phyloP scores from a whole-genome alignment of 2,329 filamentous ascomycete species.

The Xylariaceae sp. region DNA sequence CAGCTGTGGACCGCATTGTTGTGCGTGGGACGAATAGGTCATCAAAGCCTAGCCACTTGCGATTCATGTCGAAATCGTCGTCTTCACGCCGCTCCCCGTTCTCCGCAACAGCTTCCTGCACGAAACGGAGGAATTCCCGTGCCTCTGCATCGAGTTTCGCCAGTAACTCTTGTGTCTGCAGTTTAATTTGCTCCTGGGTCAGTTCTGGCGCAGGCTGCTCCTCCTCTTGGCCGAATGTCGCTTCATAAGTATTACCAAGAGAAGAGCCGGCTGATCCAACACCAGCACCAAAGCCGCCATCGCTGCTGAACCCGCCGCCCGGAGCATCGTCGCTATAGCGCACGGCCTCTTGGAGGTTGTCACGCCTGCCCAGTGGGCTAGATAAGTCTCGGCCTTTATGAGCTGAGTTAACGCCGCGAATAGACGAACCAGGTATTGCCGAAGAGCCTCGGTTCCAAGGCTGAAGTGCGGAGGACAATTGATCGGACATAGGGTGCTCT shows the following conservation, averaged over 20 bases:
- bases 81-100: constrained; percentile 27
- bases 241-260: constrained; percentile 23
- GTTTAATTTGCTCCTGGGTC: constrained; percentile 12
- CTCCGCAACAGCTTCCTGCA: constrained; percentile 32
- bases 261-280: constrained; percentile 32
- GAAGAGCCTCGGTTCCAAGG: constrained; percentile 50
- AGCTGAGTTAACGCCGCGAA: constrained; percentile 36
- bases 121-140: constrained; percentile 41
- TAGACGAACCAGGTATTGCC: constrained; percentile 41
- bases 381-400: constrained; percentile 37
- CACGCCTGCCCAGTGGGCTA: constrained; percentile 36
- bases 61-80: constrained; percentile 27
- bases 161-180: constrained; percentile 19
- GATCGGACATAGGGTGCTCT: constrained; percentile 60
- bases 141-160: constrained; percentile 39
- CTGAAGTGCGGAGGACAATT: constrained; percentile 46
- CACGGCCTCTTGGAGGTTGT: constrained; percentile 36
- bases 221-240: constrained; percentile 1
- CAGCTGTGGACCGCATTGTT: constrained; percentile 56
- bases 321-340: constrained; percentile 41
- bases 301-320: constrained; percentile 32
- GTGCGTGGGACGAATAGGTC: constrained; percentile 56
- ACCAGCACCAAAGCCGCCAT: constrained; percentile 25
- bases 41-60: constrained; percentile 59
- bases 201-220: constrained; percentile 1